A percentile compares a stretch with the other conserved stretches of the same genome.
These are phyloP conservation scores for Fusarium oxysporum DNA, from an alignment of 2,329 filamentous ascomycete species.

Conservation along the genomic window DNA sequence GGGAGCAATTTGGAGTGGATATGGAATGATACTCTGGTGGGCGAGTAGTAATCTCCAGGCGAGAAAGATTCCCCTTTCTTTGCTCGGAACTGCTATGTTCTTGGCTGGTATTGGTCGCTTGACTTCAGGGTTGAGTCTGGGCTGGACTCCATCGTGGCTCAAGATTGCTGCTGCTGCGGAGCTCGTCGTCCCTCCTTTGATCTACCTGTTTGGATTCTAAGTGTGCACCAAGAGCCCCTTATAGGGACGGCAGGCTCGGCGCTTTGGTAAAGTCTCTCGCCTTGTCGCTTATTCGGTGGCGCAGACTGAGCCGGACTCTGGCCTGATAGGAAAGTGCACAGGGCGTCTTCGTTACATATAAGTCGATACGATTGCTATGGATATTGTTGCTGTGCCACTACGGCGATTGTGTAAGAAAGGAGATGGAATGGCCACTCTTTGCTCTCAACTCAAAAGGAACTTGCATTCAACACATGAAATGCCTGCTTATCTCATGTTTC, in stretches of 20 bases:
- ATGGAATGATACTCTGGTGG: constrained; percentile 3
- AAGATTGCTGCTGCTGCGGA: not conserved
- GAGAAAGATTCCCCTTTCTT: not conserved
- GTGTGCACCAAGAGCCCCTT: fast-evolving
- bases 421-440: not conserved
- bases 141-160: constrained; percentile 7
- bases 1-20: constrained; percentile 9
- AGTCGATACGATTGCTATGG: not conserved
- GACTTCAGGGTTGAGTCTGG: not conserved
- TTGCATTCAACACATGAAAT: no score
- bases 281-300: not conserved
- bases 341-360: not conserved
- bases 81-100: not conserved
- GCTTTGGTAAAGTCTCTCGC: not conserved
- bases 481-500: no score
- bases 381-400: fast-evolving
- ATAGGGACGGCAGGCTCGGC: fast-evolving
- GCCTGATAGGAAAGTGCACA: no score
- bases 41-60: not conserved
- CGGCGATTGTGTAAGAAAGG: fast-evolving
- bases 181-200: not conserved
- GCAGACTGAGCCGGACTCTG: not conserved
- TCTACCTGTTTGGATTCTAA: constrained; percentile 4
- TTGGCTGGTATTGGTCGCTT: not conserved
- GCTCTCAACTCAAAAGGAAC: not conserved